phyloP scores from a whole-genome alignment of 2,329 filamentous ascomycete genomes.

The Pseudogymnoascus sp. region DNA sequence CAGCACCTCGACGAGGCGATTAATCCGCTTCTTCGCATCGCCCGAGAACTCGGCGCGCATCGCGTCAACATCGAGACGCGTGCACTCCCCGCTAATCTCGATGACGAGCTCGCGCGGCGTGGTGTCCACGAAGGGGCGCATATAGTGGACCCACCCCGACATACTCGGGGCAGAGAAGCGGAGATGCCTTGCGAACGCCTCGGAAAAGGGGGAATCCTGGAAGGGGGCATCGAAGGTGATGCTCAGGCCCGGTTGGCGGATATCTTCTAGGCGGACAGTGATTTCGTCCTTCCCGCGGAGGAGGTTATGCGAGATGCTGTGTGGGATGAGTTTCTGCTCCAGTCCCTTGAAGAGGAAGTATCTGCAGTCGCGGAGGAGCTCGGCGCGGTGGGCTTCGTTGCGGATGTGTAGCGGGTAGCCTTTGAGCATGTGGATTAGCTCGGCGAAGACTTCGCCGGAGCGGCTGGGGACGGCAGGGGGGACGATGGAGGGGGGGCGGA shows the following conservation, averaged over 20 bases:
- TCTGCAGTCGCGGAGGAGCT: constrained; percentile 75
- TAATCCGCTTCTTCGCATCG: constrained; percentile 61
- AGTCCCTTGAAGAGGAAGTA: constrained; percentile 91
- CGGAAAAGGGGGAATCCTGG: constrained; percentile 8
- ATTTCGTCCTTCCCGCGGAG: constrained; percentile 65
- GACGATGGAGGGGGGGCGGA: constrained; percentile 78
- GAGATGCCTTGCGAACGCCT: too few species aligned
- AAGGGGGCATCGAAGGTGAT: constrained; percentile 44
- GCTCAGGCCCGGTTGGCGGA: constrained; percentile 78
- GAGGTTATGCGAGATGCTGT: constrained; percentile 69
- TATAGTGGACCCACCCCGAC: constrained; percentile 64
- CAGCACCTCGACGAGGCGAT: constrained; percentile 71
- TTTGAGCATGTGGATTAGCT: constrained; percentile 72
- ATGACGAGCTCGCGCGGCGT: constrained; percentile 66
- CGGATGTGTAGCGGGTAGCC: constrained; percentile 77
- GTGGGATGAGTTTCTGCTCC: constrained; percentile 78
- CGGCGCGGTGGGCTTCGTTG: constrained; percentile 66
- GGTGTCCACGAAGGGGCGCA: constrained; percentile 79
- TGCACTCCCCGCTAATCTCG: constrained; percentile 66
- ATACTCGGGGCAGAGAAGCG: constrained; percentile 12
- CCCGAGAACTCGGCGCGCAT: constrained; percentile 68
- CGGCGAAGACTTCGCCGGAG: constrained; percentile 74
- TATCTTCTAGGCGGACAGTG: constrained; percentile 69
- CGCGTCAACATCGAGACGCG: constrained; percentile 44
- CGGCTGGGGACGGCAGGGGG: constrained; percentile 76